These are phyloP conservation scores for Colletotrichum melonis DNA, from an alignment of 2,329 filamentous ascomycete species.

Conservation along the genomic window DNA sequence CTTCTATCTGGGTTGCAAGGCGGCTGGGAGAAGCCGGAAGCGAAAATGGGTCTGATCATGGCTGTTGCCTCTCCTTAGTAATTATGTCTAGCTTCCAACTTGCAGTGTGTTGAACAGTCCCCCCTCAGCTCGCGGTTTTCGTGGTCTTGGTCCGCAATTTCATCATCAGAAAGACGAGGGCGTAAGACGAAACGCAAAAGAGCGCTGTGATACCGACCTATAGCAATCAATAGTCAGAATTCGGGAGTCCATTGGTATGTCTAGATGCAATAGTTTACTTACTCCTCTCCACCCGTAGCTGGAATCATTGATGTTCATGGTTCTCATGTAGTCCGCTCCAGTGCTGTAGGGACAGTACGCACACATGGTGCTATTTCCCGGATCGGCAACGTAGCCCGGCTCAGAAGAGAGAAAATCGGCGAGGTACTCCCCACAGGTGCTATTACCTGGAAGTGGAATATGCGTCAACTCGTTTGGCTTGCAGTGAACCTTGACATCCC, in stretches of 20 bases:
- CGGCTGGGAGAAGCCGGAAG: too few species aligned
- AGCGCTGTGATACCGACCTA: slow-evolving; percentile 50
- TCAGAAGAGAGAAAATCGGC: background rate
- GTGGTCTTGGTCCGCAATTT: slow-evolving; percentile 59
- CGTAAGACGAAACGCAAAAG: slow-evolving; percentile 53
- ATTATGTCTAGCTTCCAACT: background rate
- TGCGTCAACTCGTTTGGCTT: slow-evolving; percentile 42
- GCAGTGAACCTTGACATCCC: slow-evolving; percentile 52
- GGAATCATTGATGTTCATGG: slow-evolving; percentile 36
- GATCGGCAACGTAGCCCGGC: background rate
- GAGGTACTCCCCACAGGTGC: slow-evolving; percentile 11
- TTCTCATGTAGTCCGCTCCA: slow-evolving; percentile 36
- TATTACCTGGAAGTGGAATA: background rate
- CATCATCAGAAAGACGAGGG: slow-evolving; percentile 58
- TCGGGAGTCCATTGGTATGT: background rate
- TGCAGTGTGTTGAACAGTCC: background rate
- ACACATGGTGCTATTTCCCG: slow-evolving; percentile 13
- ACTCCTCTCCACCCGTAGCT: slow-evolving; percentile 38
- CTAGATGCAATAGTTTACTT: slow-evolving; percentile 1
- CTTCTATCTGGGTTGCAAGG: too few species aligned
- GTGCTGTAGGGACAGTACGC: slow-evolving; percentile 36
- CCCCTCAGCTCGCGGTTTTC: slow-evolving; percentile 43
- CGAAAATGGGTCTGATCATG: too few species aligned
- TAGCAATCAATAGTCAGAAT: background rate
- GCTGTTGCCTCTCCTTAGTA: too few species aligned